phyloP scores from a whole-genome alignment of 78 protist genomes.

The Blattamonas nauphoetae region DNA sequence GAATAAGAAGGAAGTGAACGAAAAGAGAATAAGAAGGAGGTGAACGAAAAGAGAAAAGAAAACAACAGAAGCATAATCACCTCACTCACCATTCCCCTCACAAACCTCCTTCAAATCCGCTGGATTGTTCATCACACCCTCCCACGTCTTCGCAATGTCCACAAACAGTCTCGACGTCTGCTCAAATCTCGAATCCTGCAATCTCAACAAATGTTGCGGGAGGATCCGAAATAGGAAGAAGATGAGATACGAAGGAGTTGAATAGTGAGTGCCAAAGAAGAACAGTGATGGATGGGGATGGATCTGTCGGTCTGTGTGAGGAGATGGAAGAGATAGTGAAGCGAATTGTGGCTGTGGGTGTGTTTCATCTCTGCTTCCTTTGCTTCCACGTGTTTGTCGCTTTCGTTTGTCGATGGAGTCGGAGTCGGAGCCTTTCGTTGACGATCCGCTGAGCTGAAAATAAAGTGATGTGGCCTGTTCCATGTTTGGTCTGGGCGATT shows the following conservation, averaged over 20 bases:
- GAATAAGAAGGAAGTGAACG: too few species aligned
- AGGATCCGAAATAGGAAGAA: neutral
- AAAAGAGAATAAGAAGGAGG: too few species aligned
- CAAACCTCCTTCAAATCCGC: conserved; percentile 1
- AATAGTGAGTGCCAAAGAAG: conserved; percentile 7
- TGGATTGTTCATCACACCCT: neutral
- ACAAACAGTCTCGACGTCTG: neutral
- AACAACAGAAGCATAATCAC: too few species aligned
- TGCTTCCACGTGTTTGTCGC: too few species aligned
- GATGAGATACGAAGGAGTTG: conserved; percentile 4
- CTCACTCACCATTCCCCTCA: too few species aligned
- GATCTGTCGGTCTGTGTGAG: neutral
- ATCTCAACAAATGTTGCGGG: neutral
- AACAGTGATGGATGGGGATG: neutral
- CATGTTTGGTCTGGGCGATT: too few species aligned
- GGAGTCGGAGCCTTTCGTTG: too few species aligned
- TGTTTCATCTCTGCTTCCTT: too few species aligned
- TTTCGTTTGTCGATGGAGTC: too few species aligned
- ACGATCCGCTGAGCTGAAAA: too few species aligned
- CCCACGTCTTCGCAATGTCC: neutral
- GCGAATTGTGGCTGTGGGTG: neutral
- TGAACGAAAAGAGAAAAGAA: too few species aligned
- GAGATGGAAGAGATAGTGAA: neutral
- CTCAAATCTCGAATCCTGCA: conserved; percentile 9
- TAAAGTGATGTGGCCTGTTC: too few species aligned